phyloP scores from a whole-genome alignment of 73 alveolate species.

The Diophrys appendiculata region DNA sequence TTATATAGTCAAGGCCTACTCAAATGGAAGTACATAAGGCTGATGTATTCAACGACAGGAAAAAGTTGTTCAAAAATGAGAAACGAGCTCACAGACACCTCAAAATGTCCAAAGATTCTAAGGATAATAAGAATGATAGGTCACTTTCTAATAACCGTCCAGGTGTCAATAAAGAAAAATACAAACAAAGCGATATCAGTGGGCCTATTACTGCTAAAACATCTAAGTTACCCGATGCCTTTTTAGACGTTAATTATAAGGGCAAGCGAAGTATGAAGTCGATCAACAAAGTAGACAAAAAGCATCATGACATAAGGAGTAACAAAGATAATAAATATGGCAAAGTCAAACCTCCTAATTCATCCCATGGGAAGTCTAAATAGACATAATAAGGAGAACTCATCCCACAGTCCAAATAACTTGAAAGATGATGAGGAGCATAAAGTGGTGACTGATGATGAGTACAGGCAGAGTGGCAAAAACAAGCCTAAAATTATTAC shows the following conservation, averaged over 20 bases:
- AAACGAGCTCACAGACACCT: background rate
- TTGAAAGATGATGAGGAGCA: background rate
- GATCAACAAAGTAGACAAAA: conserved; percentile 7
- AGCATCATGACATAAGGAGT: background rate
- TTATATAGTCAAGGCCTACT: too few species aligned
- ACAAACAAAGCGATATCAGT: background rate
- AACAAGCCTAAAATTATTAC: conserved; percentile 13
- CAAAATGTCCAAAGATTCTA: conserved; percentile 11
- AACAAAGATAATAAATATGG: background rate
- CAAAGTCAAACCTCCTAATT: conserved; percentile 6
- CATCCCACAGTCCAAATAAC: conserved; percentile 10
- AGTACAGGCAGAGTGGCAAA: conserved; percentile 15
- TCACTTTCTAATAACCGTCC: conserved; percentile 25
- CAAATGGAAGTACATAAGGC: background rate
- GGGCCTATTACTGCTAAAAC: conserved; percentile 24
- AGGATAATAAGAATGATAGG: background rate
- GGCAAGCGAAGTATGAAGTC: conserved; percentile 27
- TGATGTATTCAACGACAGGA: conserved; percentile 5
- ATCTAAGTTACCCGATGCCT: conserved; percentile 21
- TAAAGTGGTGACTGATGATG: conserved; percentile 11
- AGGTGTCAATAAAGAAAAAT: background rate
- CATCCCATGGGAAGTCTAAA: conserved; percentile 17
- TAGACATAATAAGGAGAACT: conserved; percentile 2
- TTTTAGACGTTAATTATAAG: conserved; percentile 15
- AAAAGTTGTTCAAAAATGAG: background rate